Percentiles rank a stretch among this genome's conserved stretches.
phyloP scores from a whole-genome alignment of 2,329 filamentous ascomycete species.

The Epichloe hybrida region DNA sequence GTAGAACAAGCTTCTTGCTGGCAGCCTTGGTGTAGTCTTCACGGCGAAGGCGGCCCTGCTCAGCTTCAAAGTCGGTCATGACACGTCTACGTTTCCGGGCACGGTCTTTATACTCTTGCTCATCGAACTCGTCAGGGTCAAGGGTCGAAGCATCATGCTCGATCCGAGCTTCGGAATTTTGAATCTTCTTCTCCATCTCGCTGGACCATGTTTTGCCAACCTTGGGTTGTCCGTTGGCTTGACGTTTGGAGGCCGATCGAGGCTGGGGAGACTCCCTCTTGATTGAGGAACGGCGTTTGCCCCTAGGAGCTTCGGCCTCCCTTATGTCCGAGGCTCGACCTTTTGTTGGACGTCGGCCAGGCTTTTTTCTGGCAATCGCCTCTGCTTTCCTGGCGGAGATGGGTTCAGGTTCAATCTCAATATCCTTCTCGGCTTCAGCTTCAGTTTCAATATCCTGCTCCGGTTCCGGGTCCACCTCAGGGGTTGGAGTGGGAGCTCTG shows the following conservation, averaged over 20 bases:
- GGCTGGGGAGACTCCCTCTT: slow-evolving; percentile 34
- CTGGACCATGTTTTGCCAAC: slow-evolving; percentile 48
- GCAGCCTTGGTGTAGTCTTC: slow-evolving; percentile 44
- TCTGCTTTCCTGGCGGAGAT: slow-evolving; percentile 13
- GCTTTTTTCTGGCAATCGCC: slow-evolving; percentile 17
- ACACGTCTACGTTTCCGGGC: slow-evolving; percentile 55
- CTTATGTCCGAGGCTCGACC: slow-evolving; percentile 38
- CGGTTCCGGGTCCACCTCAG: slow-evolving; percentile 14
- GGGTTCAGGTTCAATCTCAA: slow-evolving; percentile 21
- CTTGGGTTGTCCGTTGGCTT: slow-evolving; percentile 47
- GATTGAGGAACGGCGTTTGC: slow-evolving; percentile 34
- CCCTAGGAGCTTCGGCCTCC: slow-evolving; percentile 35
- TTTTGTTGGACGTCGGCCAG: slow-evolving; percentile 27
- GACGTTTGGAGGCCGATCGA: slow-evolving; percentile 41
- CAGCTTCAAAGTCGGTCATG: slow-evolving; percentile 47
- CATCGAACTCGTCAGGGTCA: slow-evolving; percentile 29
- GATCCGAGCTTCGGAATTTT: slow-evolving; percentile 25
- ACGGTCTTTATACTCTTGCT: slow-evolving; percentile 38
- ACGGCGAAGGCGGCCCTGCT: slow-evolving; percentile 49
- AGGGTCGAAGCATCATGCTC: slow-evolving; percentile 33
- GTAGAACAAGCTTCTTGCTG: slow-evolving; percentile 50
- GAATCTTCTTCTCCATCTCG: slow-evolving; percentile 31
- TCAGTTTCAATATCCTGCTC: slow-evolving; percentile 15
- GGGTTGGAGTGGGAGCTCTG: slow-evolving; percentile 28
- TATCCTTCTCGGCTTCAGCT: slow-evolving; percentile 21